Conservation (phyloP, 2,329 filamentous ascomycete genomes). For the Ramularia endophylla region DNA sequence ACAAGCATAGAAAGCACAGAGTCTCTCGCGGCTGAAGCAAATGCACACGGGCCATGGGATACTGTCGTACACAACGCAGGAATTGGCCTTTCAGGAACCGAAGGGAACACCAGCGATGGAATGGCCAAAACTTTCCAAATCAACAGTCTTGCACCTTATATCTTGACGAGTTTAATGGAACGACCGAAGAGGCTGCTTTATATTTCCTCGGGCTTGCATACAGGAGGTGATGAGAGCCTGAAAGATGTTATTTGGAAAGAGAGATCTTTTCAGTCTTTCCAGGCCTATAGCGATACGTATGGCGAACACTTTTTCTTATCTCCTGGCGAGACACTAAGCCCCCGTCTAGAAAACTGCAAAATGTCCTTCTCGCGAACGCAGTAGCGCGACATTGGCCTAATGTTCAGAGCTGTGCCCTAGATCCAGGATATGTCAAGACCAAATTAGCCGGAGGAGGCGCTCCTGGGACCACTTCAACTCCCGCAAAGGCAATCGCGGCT, state of each 20-base stretch:
- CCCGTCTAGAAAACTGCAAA: conserved; percentile 47
- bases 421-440: conserved; percentile 43
- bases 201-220: conserved; percentile 48
- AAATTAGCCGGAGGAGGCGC: conserved; percentile 41
- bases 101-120: conserved; percentile 40
- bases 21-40: conserved; percentile 46
- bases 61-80: conserved; percentile 55
- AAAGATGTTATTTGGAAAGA: conserved; percentile 37
- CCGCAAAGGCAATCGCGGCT: conserved; percentile 45
- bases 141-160: conserved; percentile 54
- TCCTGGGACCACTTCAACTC: conserved; percentile 42
- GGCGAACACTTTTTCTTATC: neutral
- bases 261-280: conserved; percentile 31
- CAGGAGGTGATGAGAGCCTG: conserved; percentile 40
- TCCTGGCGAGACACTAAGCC: neutral
- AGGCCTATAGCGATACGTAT: conserved; percentile 43
- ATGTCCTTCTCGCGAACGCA: conserved; percentile 50
- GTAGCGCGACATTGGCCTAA: conserved; percentile 44
- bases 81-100: conserved; percentile 38
- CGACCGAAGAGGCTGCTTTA: conserved; percentile 48
- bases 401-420: conserved; percentile 43
- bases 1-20: conserved; percentile 47
- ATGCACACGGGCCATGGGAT: conserved; percentile 48
- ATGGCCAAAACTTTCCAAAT: conserved; percentile 49
- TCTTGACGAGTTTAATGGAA: conserved; percentile 48